Evolutionary conservation across 2,329 filamentous ascomycete species (phyloP).

Genomic region (Trematosphaeria pertusa): DNA sequence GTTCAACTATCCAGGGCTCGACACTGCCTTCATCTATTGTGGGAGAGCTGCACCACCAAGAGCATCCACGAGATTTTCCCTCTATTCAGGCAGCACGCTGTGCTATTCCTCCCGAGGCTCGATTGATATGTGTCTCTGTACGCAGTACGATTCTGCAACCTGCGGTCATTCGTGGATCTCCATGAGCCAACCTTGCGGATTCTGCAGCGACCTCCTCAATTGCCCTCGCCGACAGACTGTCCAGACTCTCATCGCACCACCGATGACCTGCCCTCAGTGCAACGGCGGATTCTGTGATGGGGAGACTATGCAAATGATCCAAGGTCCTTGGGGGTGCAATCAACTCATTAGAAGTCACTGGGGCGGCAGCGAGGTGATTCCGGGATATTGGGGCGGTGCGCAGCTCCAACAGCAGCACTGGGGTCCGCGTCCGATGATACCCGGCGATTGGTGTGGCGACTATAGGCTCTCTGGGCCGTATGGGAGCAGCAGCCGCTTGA

Average conservation of each 20-base stretch:
- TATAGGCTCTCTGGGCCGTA: constrained; percentile 5
- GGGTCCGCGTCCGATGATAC: constrained; percentile 14
- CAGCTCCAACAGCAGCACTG: constrained; percentile 21
- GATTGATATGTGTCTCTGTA: constrained; percentile 61
- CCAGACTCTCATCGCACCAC: constrained; percentile 34
- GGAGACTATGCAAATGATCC: constrained; percentile 41
- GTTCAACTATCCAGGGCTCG: no score
- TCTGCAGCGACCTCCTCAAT: constrained; percentile 48
- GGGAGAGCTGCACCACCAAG: no score
- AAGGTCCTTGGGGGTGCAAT: constrained; percentile 41
- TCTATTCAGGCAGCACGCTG: no score
- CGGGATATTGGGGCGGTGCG: constrained; percentile 34
- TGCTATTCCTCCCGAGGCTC: no score
- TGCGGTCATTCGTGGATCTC: constrained; percentile 59
- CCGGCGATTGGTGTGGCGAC: constrained; percentile 3
- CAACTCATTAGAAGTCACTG: constrained; percentile 36
- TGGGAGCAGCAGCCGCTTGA: constrained; percentile 1
- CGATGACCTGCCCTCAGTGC: constrained; percentile 36
- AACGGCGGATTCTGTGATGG: constrained; percentile 35
- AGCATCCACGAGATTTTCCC: no score
- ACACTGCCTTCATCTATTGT: no score
- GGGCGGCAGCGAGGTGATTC: constrained; percentile 33
- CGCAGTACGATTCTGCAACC: constrained; percentile 52
- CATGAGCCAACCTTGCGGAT: constrained; percentile 53
- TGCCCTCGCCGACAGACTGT: constrained; percentile 48